Evolutionary conservation across 176 grass and related monocot genomes (phyloP).

Genomic region (Aechmea fasciata): DNA sequence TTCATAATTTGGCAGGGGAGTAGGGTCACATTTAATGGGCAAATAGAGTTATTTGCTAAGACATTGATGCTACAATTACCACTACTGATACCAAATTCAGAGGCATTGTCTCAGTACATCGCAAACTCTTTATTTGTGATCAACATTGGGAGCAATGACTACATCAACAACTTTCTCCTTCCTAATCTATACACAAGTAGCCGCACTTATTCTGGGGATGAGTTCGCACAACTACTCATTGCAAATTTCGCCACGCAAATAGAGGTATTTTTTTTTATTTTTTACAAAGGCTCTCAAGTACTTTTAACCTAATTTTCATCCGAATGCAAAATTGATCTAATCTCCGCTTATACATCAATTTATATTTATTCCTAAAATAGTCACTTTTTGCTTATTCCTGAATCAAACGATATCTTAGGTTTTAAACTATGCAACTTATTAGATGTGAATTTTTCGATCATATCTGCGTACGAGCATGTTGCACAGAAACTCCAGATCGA

Average conservation of each 20-base stretch:
- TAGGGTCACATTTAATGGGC: conserved; percentile 25
- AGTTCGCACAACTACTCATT: conserved; percentile 17
- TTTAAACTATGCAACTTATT: too few relatives aligned
- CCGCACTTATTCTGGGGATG: conserved; percentile 3
- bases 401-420: too few relatives aligned
- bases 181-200: conserved; percentile 14
- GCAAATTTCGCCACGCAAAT: conserved; percentile 17
- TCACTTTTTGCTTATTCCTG: too few relatives aligned
- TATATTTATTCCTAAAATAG: too few relatives aligned
- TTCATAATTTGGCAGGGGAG: conserved; percentile 18
- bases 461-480: too few relatives aligned
- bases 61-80: conserved; percentile 22
- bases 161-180: conserved; percentile 29
- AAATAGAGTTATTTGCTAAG: conserved; percentile 22
- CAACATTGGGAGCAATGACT: conserved; percentile 25
- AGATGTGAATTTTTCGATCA: too few relatives aligned
- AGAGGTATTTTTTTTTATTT: conserved; percentile 7
- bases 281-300: too few relatives aligned
- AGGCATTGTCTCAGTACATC: conserved; percentile 3
- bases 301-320: too few relatives aligned
- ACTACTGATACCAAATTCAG: conserved; percentile 25
- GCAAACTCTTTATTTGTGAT: conserved; percentile 13
- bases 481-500: too few relatives aligned
- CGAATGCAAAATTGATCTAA: too few relatives aligned
- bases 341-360: too few relatives aligned